Base-by-base conservation (phyloP, 768 basidiomycete genomes). In the Exidia glandulosa region DNA sequence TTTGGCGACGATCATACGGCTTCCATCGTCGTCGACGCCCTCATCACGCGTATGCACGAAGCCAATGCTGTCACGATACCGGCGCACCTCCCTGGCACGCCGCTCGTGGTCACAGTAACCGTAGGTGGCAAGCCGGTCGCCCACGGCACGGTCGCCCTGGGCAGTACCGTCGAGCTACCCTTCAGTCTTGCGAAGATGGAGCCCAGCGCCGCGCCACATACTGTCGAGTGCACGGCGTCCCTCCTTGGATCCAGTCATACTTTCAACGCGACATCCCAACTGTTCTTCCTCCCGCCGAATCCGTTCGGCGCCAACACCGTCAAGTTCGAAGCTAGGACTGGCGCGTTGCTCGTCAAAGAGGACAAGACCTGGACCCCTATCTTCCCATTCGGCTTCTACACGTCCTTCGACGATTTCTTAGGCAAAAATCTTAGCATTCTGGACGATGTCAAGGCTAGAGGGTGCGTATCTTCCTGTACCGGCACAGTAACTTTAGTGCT, bases 341-440 rank as follows among this genome's bases (percentile, higher is more conserved):
- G 69, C 2, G 63, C 60, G 0, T 37, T 67, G 12, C 63, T 67
- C 34, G 67, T 67, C 14, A 59, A 36, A 16, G 47, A 47, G 25
- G 67, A 56, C 16, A 59, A 36, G 6, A 47, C 58, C 23, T 58
- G 60, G 64, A 66, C 75, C 61, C 71, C 78, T 0, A 69, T 85
- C 13, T 69, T 90, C 60, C 87, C 90, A 0, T 79, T 88, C 50
- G 88, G 88, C 0, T 91, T 87, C 69, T 90, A 88, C 64, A 82
- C 87, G 0, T 69, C 57, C 4, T 85, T 86, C 55, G 80, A 77
- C 41, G 68, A 69, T 14, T 83, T 82, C 60, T 71, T 88, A 14
- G 77, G 72, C 2, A 66, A 72, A 5, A 82, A 89, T 66, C 65
- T 80, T 47, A 67, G 82, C 1, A 68, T 78, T 4, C 73, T 87